Conservation (phyloP, 441 rosid genomes). For the Aquilaria agallochum region DNA sequence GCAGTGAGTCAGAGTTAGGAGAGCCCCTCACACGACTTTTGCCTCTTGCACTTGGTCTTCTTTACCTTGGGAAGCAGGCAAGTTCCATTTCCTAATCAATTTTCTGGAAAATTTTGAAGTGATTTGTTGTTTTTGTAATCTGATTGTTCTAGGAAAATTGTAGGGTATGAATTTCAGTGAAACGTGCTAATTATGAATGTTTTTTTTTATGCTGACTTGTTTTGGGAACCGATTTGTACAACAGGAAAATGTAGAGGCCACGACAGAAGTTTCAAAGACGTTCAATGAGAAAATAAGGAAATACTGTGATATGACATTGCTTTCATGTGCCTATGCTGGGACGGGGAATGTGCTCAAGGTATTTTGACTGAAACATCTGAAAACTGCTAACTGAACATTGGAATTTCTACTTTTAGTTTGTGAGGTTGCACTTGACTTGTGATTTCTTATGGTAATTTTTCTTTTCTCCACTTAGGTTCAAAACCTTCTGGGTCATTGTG, state of each 20-base stretch:
- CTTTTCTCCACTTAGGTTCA: constrained; percentile 56
- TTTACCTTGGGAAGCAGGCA: constrained; percentile 98
- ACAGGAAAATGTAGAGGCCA: constrained; percentile 90
- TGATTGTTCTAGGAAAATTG: no score
- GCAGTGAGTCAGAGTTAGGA: constrained; percentile 72
- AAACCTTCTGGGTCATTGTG: constrained; percentile 82
- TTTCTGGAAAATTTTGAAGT: no score
- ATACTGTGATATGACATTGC: constrained; percentile 81
- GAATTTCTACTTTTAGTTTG: no score
- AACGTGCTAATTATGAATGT: not conserved
- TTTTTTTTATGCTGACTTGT: constrained; percentile 12
- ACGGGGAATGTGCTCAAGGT: constrained; percentile 98
- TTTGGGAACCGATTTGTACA: constrained; percentile 16
- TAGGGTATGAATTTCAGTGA: not conserved
- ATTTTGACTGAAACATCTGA: constrained; percentile 14
- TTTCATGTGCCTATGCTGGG: constrained; percentile 97
- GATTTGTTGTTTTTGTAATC: no score
- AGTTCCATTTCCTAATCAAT: not conserved
- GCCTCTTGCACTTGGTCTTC: constrained; percentile 91
- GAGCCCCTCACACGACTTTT: constrained; percentile 81
- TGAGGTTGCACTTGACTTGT: constrained; percentile 7
- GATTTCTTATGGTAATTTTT: constrained; percentile 1
- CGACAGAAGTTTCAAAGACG: constrained; percentile 83
- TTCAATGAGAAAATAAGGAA: constrained; percentile 85
- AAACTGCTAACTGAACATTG: not conserved